Evolutionary conservation across 352 stramenopile genomes (phyloP).

Genomic region (Phytophthora sansomeana): DNA sequence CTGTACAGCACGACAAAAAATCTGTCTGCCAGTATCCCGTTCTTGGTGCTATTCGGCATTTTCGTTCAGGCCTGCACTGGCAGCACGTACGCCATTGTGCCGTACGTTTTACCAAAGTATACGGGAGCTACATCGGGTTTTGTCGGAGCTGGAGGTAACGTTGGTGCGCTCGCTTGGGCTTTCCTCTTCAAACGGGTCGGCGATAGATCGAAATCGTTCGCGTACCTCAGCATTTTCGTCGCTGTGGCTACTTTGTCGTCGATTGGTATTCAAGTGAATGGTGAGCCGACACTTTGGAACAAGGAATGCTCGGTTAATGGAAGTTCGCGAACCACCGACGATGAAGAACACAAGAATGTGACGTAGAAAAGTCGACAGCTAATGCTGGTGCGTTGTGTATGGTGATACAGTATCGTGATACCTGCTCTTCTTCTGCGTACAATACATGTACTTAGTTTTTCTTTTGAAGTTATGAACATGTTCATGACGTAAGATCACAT

Average conservation of each 20-base stretch:
- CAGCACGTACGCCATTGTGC: too few relatives aligned
- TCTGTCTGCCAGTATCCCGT: slow-evolving; percentile 63
- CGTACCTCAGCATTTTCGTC: slow-evolving; percentile 61
- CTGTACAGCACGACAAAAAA: slow-evolving; percentile 77
- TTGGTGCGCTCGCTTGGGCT: slow-evolving; percentile 53
- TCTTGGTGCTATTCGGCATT: slow-evolving; percentile 90
- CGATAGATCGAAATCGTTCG: slow-evolving; percentile 44
- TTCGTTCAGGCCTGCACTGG: slow-evolving; percentile 74
- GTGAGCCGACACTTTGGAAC: slow-evolving; percentile 25
- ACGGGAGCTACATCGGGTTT: too few relatives aligned
- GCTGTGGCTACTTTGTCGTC: slow-evolving; percentile 26
- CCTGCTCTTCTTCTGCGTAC: too few relatives aligned
- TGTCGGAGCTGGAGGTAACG: too few relatives aligned
- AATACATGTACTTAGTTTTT: too few relatives aligned
- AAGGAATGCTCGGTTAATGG: slow-evolving; percentile 1
- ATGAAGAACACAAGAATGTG: background rate
- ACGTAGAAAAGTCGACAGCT: background rate
- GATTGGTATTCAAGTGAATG: slow-evolving; percentile 44
- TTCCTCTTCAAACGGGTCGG: slow-evolving; percentile 55
- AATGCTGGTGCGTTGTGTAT: background rate
- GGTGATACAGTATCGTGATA: background rate
- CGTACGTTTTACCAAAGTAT: too few relatives aligned
- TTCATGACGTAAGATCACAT: too few relatives aligned
- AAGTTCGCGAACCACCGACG: background rate
- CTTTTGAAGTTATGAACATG: too few relatives aligned